phyloP scores from a whole-genome alignment of 345 rosid species.

The Raphanus sativus region DNA sequence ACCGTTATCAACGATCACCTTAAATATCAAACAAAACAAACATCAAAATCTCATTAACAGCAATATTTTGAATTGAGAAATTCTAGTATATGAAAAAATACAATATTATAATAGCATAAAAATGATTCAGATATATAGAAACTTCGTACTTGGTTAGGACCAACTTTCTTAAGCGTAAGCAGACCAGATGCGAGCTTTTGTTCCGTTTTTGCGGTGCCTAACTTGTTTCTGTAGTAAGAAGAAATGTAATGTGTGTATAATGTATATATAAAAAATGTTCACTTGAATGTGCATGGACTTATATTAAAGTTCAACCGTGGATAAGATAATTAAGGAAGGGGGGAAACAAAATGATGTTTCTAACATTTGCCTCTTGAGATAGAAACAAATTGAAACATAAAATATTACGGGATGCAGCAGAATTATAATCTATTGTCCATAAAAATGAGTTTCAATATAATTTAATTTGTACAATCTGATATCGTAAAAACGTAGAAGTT shows the following conservation, averaged over 20 bases:
- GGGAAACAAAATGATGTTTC: background rate
- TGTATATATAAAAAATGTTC: background rate
- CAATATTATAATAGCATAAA: background rate
- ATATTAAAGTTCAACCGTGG: background rate
- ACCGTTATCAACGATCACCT: conserved; percentile 77
- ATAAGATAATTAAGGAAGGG: background rate
- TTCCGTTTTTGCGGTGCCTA: background rate
- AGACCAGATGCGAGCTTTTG: background rate
- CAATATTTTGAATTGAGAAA: background rate
- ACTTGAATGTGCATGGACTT: background rate
- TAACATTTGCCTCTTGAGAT: background rate
- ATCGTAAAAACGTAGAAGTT: background rate
- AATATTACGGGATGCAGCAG: background rate
- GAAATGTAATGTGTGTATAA: background rate
- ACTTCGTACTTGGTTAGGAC: conserved; percentile 20
- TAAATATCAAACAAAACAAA: conserved; percentile 10
- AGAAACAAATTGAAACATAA: background rate
- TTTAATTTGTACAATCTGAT: background rate
- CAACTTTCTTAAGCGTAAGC: conserved; percentile 14
- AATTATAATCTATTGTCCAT: background rate
- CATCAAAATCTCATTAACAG: background rate
- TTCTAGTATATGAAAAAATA: background rate
- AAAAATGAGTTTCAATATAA: background rate
- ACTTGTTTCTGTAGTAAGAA: conserved; percentile 20
- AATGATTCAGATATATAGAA: background rate